Conservation (phyloP, 495 filamentous ascomycete species). For the Penicillium bovifimosum region DNA sequence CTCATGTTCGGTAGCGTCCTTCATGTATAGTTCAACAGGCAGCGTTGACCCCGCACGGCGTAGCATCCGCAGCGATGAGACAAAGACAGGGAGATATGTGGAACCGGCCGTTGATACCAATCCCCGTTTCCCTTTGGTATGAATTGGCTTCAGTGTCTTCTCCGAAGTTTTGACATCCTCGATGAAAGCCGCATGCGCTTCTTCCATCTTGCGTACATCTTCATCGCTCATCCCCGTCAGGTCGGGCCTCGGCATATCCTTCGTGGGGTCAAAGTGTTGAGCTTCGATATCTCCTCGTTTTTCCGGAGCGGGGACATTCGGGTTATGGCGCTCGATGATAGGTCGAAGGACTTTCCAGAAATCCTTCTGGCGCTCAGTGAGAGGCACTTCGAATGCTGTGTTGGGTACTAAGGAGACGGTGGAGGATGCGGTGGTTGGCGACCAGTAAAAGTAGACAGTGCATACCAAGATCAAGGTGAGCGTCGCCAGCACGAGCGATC, state of each 20-base stretch:
- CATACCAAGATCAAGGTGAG: slow-evolving; percentile 26
- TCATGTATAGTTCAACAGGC: slow-evolving; percentile 55
- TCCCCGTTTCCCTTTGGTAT: slow-evolving; percentile 44
- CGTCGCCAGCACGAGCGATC: slow-evolving; percentile 23
- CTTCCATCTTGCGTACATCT: slow-evolving; percentile 31
- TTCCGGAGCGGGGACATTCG: slow-evolving; percentile 24
- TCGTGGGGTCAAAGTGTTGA: slow-evolving; percentile 31
- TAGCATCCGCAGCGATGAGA: slow-evolving; percentile 53
- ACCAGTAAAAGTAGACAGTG: slow-evolving; percentile 32
- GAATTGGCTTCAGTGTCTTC: slow-evolving; percentile 36
- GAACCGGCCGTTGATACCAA: slow-evolving; percentile 50
- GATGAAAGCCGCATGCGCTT: slow-evolving; percentile 42
- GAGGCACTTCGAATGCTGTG: slow-evolving; percentile 31
- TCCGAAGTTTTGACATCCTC: slow-evolving; percentile 24
- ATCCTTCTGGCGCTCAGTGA: slow-evolving; percentile 28
- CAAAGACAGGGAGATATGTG: slow-evolving; percentile 40
- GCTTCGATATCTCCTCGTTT: slow-evolving; percentile 16
- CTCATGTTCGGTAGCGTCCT: slow-evolving; percentile 45
- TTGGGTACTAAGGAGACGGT: slow-evolving; percentile 28
- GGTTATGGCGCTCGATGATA: slow-evolving; percentile 27
- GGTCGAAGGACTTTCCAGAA: slow-evolving; percentile 33
- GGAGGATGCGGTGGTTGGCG: slow-evolving; percentile 20
- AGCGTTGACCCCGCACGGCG: slow-evolving; percentile 50
- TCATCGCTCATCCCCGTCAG: slow-evolving; percentile 29
- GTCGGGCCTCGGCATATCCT: slow-evolving; percentile 30